Base-by-base conservation (phyloP, 257 asterid species). In the Fraxinus excelsior region DNA sequence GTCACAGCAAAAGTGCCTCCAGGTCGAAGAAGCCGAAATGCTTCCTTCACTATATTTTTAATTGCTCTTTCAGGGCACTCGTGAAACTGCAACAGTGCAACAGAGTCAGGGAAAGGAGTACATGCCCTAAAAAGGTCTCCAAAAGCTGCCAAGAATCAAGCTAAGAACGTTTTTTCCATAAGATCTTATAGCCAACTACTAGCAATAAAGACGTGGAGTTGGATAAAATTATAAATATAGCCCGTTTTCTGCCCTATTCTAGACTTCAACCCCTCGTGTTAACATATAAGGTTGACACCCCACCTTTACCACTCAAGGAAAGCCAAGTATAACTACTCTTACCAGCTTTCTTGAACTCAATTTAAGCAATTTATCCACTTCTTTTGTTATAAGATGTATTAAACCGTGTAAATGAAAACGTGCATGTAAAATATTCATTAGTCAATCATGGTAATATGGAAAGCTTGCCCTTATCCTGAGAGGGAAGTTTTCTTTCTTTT, bases 31-130 rank as follows among this genome's bases (percentile, higher is more conserved):
- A 94, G 84, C 73, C 91, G 89, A 71, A 88, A 89, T 67, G 94
- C 88, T 87, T 94, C 99, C 77, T 81, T 86, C 78, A 82, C 91
- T 79, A 92, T 78, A 81, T 92, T 92, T 78, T 66, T 86, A 79
- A 94, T 91, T 60, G 97, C 99, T 88, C 90, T 88, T 87, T 83
- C 91, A 31, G 99, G 99, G 86, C 97, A 94, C 80, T 94, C 99
- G 26, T 94, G 99, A 71, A 92, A 90, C 97, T 94, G 92, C 76
- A 86, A 26, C 21, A 28, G 68, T 6, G 10, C 34, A 26, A 12
- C 46, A 13, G 67, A 60, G 29, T 60, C 31, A 60, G 32, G 19
- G 64, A 53, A 7, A 26, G 5, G 18, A 62, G 2, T 62, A 25
- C 68, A 25, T 62, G 9, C 35, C 12, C 26, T 34, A 12, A 25